Evolutionary conservation across 805 yeast species (phyloP).

Genomic region (Wickerhamomyces sydowiorum): DNA sequence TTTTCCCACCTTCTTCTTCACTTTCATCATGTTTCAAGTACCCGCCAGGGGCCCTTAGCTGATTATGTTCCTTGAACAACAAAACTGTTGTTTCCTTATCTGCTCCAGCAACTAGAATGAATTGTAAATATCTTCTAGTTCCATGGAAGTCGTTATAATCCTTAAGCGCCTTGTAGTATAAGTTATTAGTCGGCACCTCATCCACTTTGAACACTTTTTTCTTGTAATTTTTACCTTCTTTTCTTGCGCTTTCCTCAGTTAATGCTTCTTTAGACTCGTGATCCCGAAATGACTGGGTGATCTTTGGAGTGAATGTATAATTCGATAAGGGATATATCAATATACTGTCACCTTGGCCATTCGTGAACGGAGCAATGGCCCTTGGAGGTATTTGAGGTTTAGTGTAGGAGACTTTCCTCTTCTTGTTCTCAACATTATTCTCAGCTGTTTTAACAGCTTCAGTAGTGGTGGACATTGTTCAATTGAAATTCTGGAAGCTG

Average conservation of each 20-base stretch:
- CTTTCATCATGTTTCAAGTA: constrained; percentile 8
- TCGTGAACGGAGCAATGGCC: not conserved
- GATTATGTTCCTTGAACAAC: constrained; percentile 2
- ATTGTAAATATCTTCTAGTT: constrained; percentile 10
- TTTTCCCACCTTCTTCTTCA: constrained; percentile 6
- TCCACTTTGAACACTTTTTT: constrained; percentile 1
- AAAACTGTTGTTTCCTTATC: constrained; percentile 10
- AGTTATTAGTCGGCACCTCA: constrained; percentile 3
- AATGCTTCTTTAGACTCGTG: not conserved
- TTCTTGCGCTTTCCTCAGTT: not conserved
- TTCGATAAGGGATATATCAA: not conserved
- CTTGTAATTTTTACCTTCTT: not conserved
- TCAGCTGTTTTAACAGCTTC: not conserved
- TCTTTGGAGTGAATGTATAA: not conserved
- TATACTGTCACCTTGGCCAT: not conserved
- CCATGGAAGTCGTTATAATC: constrained; percentile 5
- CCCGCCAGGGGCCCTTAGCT: constrained; percentile 11
- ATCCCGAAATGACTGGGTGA: not conserved
- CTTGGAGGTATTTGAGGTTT: not conserved
- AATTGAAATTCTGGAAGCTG: too few relatives aligned
- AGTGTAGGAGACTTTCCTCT: not conserved
- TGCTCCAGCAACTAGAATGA: constrained; percentile 5
- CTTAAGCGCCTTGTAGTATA: constrained; percentile 2
- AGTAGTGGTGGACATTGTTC: not conserved
- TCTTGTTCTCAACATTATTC: not conserved